Percentiles rank a stretch among this genome's conserved stretches.
Conservation (phyloP, 2,329 filamentous ascomycete genomes). For the Fusarium clavum region DNA sequence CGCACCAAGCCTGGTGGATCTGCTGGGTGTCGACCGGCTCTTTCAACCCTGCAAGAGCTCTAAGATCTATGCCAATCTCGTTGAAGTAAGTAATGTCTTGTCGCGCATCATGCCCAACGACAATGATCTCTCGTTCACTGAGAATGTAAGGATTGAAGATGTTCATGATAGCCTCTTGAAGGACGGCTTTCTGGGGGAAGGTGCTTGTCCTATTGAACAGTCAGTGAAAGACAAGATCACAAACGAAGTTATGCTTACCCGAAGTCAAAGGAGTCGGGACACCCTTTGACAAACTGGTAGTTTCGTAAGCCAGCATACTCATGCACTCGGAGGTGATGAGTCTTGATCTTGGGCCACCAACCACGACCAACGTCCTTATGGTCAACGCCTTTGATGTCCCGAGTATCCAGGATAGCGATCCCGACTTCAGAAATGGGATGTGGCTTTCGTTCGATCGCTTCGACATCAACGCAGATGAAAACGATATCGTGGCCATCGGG, state of each 20-base stretch:
- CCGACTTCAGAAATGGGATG: constrained; percentile 85
- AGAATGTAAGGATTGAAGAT: constrained; percentile 52
- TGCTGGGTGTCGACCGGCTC: constrained; percentile 79
- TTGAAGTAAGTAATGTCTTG: constrained; percentile 77
- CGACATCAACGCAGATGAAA: constrained; percentile 84
- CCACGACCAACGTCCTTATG: constrained; percentile 71
- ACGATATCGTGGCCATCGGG: constrained; percentile 54
- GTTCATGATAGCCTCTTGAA: constrained; percentile 51
- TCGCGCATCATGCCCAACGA: constrained; percentile 81
- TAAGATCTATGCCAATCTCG: constrained; percentile 71
- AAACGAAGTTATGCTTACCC: constrained; percentile 63
- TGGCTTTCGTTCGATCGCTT: constrained; percentile 78
- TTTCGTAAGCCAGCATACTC: constrained; percentile 78
- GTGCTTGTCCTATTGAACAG: constrained; percentile 54
- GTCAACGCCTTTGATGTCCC: constrained; percentile 60
- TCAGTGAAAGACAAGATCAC: constrained; percentile 8
- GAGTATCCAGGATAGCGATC: constrained; percentile 81
- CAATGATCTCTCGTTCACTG: constrained; percentile 66
- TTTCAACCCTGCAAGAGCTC: constrained; percentile 62
- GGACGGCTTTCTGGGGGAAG: constrained; percentile 52
- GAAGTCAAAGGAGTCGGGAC: constrained; percentile 80
- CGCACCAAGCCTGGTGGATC: constrained; percentile 74
- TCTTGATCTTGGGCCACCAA: constrained; percentile 76
- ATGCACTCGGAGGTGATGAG: constrained; percentile 79
- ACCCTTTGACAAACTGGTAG: constrained; percentile 74